phyloP scores from a whole-genome alignment of 352 stramenopile genomes.

The Phytophthora palmivora region DNA sequence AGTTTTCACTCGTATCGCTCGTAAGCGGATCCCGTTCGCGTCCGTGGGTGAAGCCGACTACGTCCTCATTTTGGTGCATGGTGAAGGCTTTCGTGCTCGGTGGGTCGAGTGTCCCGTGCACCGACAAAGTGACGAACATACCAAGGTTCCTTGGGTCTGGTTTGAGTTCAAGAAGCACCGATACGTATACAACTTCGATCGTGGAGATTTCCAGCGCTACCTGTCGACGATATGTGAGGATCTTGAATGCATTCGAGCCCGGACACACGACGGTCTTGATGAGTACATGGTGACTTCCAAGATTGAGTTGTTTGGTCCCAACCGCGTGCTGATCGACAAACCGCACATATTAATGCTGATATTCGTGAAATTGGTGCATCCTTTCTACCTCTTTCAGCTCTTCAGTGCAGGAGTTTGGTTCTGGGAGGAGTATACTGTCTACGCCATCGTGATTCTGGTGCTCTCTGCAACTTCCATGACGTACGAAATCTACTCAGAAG shows the following conservation, averaged over 20 bases:
- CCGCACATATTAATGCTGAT: constrained; percentile 50
- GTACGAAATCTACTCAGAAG: constrained; percentile 56
- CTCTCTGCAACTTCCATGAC: constrained; percentile 54
- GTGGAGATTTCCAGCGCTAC: constrained; percentile 63
- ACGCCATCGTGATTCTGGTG: constrained; percentile 54
- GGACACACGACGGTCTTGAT: constrained; percentile 38
- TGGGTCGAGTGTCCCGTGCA: constrained; percentile 54
- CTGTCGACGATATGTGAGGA: constrained; percentile 43
- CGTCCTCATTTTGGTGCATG: constrained; percentile 52
- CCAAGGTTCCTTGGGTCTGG: constrained; percentile 32
- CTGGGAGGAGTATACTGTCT: constrained; percentile 50
- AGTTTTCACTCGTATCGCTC: constrained; percentile 64
- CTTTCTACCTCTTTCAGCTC: constrained; percentile 73
- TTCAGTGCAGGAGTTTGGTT: constrained; percentile 64
- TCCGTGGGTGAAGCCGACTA: constrained; percentile 49
- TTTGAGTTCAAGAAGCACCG: constrained; percentile 79
- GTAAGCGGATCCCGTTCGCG: constrained; percentile 30
- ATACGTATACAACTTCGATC: constrained; percentile 65
- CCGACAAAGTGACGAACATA: constrained; percentile 1
- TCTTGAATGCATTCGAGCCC: constrained; percentile 27
- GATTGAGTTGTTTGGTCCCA: constrained; percentile 48
- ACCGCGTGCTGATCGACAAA: constrained; percentile 57
- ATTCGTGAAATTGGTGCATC: constrained; percentile 56
- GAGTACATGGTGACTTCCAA: constrained; percentile 20
- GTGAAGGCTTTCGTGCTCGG: constrained; percentile 44